A percentile compares a stretch with the other conserved stretches of the same genome.
Evolutionary conservation across 78 protist species (phyloP).

Genomic region (Emiliania huxleyi): DNA sequence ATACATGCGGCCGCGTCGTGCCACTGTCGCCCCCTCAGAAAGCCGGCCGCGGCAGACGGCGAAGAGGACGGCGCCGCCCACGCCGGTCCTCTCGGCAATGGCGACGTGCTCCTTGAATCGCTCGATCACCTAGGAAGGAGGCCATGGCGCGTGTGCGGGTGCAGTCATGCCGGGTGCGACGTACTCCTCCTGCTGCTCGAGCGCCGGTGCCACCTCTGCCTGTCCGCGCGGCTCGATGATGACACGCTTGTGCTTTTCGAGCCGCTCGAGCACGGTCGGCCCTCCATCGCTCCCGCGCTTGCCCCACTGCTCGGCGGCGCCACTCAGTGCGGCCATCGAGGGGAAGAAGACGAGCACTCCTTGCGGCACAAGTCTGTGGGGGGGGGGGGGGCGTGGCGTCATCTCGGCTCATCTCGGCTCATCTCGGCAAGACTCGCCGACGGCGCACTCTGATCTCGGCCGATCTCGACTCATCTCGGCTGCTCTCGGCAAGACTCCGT

Average conservation of each 20-base stretch:
- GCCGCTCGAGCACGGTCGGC: neutral
- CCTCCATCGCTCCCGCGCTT: neutral
- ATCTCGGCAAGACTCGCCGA: too few species aligned
- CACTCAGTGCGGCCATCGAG: conserved; percentile 61
- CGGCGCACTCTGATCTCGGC: too few species aligned
- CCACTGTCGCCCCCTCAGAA: too few species aligned
- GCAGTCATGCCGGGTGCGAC: too few species aligned
- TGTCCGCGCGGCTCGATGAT: conserved; percentile 73
- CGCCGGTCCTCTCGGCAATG: neutral
- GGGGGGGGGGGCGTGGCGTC: too few species aligned
- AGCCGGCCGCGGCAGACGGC: conserved; percentile 94
- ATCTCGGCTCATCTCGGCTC: too few species aligned
- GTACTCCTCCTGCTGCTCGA: conserved; percentile 36
- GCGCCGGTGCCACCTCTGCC: conserved; percentile 24
- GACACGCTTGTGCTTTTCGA: conserved; percentile 10
- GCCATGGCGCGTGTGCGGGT: too few species aligned
- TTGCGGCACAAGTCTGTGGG: conserved; percentile 78
- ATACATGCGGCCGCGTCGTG: too few species aligned
- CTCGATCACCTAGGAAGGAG: too few species aligned
- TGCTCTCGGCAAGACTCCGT: too few species aligned
- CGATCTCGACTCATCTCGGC: too few species aligned
- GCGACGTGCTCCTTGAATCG: conserved; percentile 42
- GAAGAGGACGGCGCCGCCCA: conserved; percentile 75
- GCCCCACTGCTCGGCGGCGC: neutral
- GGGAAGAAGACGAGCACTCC: conserved; percentile 95